Conservation (phyloP, 768 basidiomycete genomes). For the Podaxis mareebaensis region DNA sequence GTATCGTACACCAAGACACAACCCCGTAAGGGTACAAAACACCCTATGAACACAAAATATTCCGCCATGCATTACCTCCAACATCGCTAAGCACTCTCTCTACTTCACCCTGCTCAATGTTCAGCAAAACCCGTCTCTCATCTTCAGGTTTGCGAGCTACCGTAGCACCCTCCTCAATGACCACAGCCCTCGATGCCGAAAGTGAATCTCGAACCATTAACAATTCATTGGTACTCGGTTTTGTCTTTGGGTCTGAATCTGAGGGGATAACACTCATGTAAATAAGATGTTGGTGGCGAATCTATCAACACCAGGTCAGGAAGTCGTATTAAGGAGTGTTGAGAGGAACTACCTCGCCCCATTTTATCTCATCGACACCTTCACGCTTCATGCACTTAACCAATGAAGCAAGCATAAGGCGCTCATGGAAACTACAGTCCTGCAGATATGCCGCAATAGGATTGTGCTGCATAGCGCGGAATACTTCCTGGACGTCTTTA, state of each 20-base stretch:
- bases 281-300: constrained; percentile 73
- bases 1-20: background rate
- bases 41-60: constrained; percentile 34
- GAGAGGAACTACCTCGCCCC: constrained; percentile 63
- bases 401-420: constrained; percentile 82
- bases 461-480: constrained; percentile 86
- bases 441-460: constrained; percentile 83
- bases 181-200: constrained; percentile 72
- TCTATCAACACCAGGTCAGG: constrained; percentile 36
- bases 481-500: constrained; percentile 76
- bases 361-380: constrained; percentile 86
- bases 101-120: constrained; percentile 81
- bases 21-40: background rate
- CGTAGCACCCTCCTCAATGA: constrained; percentile 64
- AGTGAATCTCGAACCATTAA: constrained; percentile 72
- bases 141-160: constrained; percentile 55
- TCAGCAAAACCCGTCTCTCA: constrained; percentile 77
- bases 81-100: constrained; percentile 84
- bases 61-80: constrained; percentile 71
- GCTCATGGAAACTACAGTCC: constrained; percentile 85
- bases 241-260: constrained; percentile 54
- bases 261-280: constrained; percentile 66
- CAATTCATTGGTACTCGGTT: constrained; percentile 66
- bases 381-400: constrained; percentile 80
- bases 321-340: background rate